Evolutionary conservation across 768 basidiomycete genomes (phyloP).

Genomic region (Termitomyces sp.): DNA sequence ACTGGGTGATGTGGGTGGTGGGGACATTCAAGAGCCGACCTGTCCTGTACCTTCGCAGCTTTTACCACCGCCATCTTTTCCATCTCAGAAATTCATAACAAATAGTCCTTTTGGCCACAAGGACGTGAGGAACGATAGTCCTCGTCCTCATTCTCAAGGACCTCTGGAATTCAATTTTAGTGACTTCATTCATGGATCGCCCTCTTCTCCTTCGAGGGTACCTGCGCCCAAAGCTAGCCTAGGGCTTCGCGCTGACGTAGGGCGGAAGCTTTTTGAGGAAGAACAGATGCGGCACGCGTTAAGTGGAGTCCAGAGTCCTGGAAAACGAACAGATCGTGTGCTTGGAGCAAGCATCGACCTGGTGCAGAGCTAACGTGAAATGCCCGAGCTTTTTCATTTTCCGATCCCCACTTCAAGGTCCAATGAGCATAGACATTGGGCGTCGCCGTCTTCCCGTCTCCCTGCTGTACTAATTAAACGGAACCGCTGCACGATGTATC

Average conservation of each 20-base stretch:
- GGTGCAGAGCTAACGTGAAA: constrained; percentile 29
- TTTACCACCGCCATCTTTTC: constrained; percentile 27
- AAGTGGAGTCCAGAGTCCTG: constrained; percentile 20
- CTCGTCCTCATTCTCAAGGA: constrained; percentile 29
- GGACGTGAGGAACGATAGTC: constrained; percentile 18
- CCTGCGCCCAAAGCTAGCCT: constrained; percentile 34
- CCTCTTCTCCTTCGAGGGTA: constrained; percentile 49
- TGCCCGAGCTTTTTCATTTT: background rate
- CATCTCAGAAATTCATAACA: constrained; percentile 16
- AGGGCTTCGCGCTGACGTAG: constrained; percentile 58
- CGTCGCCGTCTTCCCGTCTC: constrained; percentile 11
- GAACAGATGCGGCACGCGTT: constrained; percentile 47
- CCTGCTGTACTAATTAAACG: constrained; percentile 37
- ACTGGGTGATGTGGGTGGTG: constrained; percentile 16
- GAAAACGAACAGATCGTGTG: constrained; percentile 22
- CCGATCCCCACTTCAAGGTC: constrained; percentile 3
- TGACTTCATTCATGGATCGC: constrained; percentile 72
- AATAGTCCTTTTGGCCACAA: constrained; percentile 17
- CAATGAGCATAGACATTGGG: constrained; percentile 18
- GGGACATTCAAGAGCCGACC: constrained; percentile 1
- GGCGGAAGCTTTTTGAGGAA: constrained; percentile 66
- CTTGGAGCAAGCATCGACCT: constrained; percentile 42
- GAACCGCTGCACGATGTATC: constrained; percentile 34
- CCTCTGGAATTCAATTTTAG: constrained; percentile 54
- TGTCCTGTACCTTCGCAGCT: constrained; percentile 17